Evolutionary conservation across 1,284 basidiomycete species (phyloP).

Genomic region (Moesziomyces sp.): DNA sequence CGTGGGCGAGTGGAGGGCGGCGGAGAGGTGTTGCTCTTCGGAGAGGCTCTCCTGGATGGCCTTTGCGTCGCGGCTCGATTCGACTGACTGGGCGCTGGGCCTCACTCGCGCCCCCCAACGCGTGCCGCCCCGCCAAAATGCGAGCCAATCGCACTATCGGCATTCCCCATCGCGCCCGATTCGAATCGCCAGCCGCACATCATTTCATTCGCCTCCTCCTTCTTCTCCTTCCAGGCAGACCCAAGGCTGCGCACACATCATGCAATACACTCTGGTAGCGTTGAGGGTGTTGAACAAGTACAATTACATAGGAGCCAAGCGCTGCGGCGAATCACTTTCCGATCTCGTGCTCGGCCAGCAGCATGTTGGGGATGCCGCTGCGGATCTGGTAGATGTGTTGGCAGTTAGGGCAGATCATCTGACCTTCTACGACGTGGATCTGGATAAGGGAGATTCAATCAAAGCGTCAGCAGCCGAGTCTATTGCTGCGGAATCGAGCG

Average conservation of each 20-base stretch:
- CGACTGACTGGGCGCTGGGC: not conserved
- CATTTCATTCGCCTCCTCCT: too few species aligned
- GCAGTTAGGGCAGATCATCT: conserved; percentile 94
- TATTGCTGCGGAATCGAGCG: too few species aligned
- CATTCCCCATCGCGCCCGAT: too few species aligned
- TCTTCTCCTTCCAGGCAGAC: too few species aligned
- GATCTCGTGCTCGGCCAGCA: conserved; percentile 91
- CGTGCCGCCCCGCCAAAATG: too few species aligned
- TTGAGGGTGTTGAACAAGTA: conserved; percentile 2
- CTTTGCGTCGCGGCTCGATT: not conserved
- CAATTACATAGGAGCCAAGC: not conserved
- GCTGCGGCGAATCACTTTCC: conserved; percentile 58
- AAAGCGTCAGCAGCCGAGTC: not conserved
- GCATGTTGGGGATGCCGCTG: conserved; percentile 97
- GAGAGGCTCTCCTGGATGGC: not conserved
- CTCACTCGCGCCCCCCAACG: too few species aligned
- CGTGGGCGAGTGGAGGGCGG: conserved; percentile 1
- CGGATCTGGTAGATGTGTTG: conserved; percentile 88
- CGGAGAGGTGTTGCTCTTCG: conserved; percentile 3
- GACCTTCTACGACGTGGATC: conserved; percentile 92
- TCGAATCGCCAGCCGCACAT: too few species aligned
- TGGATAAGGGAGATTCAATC: conserved; percentile 62
- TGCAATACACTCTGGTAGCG: not conserved
- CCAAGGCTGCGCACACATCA: not conserved
- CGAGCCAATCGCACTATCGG: too few species aligned